These are phyloP conservation scores for Dinochytrium kinnereticum DNA, from an alignment of 371 early-diverging fungal species.

Conservation along the genomic window DNA sequence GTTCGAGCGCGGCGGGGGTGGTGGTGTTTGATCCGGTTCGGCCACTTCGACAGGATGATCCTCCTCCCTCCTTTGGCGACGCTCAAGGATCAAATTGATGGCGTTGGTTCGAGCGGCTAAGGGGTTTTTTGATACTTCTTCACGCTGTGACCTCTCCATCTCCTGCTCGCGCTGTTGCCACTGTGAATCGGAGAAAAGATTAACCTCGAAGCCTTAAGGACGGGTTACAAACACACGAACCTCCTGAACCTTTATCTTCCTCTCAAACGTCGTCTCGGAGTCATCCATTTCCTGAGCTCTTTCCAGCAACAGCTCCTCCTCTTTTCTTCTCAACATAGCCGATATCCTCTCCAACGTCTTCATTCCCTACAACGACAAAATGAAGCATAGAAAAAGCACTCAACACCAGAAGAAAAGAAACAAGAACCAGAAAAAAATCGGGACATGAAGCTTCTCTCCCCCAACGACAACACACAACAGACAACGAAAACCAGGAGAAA, in stretches of 20 bases:
- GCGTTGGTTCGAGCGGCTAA: conserved; percentile 10
- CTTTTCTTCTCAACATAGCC: conserved; percentile 37
- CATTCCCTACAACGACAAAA: conserved; percentile 13
- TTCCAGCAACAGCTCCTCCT: conserved; percentile 36
- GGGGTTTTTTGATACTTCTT: background rate
- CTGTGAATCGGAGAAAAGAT: background rate
- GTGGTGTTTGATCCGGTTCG: background rate
- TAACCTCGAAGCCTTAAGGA: background rate
- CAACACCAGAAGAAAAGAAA: background rate
- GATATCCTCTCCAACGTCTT: conserved; percentile 34
- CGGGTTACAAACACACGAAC: background rate
- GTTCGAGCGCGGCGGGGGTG: background rate
- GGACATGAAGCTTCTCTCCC: too few species aligned
- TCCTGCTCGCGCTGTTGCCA: conserved; percentile 14
- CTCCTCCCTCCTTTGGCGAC: background rate
- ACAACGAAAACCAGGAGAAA: background rate
- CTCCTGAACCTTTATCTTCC: conserved; percentile 30
- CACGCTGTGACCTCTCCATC: background rate
- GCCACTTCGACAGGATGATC: background rate
- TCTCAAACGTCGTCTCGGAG: conserved; percentile 37
- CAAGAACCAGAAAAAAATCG: background rate
- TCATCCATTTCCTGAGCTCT: conserved; percentile 23
- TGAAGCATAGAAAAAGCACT: background rate
- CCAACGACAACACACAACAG: background rate
- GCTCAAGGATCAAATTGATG: conserved; percentile 11